Conservation (phyloP, 192 early-diverging fungal species). For the Umbelopsis sp. region DNA sequence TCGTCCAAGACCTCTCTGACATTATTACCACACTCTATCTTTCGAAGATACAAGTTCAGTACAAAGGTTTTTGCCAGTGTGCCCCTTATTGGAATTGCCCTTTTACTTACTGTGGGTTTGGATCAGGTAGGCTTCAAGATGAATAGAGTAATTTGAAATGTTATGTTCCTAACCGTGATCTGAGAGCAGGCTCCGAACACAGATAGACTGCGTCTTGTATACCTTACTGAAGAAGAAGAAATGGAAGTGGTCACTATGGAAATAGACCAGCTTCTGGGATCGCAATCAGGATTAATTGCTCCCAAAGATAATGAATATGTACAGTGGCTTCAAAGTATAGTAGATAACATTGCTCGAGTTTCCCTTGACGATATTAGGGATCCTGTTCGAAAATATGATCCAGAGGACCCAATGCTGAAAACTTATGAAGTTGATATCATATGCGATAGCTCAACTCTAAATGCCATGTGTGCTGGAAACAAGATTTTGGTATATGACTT, state of each 20-base stretch:
- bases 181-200: slow-evolving; percentile 51
- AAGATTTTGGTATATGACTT: slow-evolving; percentile 34
- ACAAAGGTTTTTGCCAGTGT: slow-evolving; percentile 33
- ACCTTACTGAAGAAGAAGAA: slow-evolving; percentile 54
- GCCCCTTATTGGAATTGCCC: slow-evolving; percentile 28
- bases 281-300: slow-evolving; percentile 23
- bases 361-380: slow-evolving; percentile 34
- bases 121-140: slow-evolving; percentile 27
- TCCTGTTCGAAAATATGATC: slow-evolving; percentile 25
- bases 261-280: slow-evolving; percentile 20
- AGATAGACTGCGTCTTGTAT: slow-evolving; percentile 48
- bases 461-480: slow-evolving; percentile 41
- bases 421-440: slow-evolving; percentile 37
- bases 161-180: not conserved
- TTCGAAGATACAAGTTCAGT: slow-evolving; percentile 9
- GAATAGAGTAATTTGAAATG: not conserved
- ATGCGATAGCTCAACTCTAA: slow-evolving; percentile 33
- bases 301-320: slow-evolving; percentile 30
- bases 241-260: slow-evolving; percentile 37
- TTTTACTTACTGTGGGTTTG: slow-evolving; percentile 33
- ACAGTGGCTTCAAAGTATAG: slow-evolving; percentile 35
- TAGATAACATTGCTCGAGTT: slow-evolving; percentile 26
- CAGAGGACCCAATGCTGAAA: not conserved
- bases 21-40: slow-evolving; percentile 35
- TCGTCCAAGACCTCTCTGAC: slow-evolving; percentile 41